Evolutionary conservation across 2,329 filamentous ascomycete genomes (phyloP).

Genomic region (Juglanconis oblonga): DNA sequence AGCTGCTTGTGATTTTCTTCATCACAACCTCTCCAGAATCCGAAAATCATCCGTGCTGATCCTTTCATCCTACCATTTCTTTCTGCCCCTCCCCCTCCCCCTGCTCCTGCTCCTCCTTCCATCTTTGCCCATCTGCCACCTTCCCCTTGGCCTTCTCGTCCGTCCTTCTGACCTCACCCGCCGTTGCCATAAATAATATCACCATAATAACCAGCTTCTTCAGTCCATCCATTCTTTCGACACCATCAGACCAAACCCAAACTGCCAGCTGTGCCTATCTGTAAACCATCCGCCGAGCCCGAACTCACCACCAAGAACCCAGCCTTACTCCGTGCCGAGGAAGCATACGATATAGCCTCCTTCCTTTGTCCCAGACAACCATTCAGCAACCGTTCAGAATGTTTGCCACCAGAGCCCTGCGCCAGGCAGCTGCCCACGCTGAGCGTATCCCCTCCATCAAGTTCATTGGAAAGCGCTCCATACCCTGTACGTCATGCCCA

Average conservation of each 20-base stretch:
- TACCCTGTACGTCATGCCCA: conserved; percentile 47
- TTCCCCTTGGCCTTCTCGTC: neutral
- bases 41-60: conserved; percentile 15
- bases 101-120: neutral
- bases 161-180: neutral
- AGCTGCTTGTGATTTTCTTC: conserved; percentile 2
- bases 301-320: neutral
- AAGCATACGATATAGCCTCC: neutral
- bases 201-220: no score
- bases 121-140: no score
- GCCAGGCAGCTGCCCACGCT: conserved; percentile 56
- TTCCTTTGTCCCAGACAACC: no score
- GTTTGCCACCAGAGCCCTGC: conserved; percentile 55
- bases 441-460: conserved; percentile 61
- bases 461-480: conserved; percentile 59
- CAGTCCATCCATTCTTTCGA: neutral
- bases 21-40: conserved; percentile 1
- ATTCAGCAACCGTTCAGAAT: conserved; percentile 33
- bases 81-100: no score
- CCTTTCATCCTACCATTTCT: conserved; percentile 2
- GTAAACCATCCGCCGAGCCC: neutral
- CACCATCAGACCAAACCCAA: neutral
- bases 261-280: neutral
- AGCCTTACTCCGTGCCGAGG: neutral
- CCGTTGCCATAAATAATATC: no score